Base-by-base conservation (phyloP, 176 grass and related monocot genomes). In the Oryza punctata region DNA sequence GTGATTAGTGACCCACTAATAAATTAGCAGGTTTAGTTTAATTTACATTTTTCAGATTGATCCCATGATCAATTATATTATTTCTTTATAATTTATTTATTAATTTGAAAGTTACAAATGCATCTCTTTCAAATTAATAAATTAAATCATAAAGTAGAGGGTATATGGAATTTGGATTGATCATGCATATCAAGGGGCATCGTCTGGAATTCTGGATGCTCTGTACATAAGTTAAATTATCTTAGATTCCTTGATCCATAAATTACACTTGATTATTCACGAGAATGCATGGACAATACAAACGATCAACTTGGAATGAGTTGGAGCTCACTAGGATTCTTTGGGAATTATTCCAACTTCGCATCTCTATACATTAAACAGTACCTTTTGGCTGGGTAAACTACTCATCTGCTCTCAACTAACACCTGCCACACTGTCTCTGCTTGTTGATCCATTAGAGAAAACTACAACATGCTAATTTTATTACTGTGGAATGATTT, bases 301-400 rank as follows among this genome's bases (percentile, higher is more conserved):
- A 24, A 78, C 3, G 47, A 38, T 61, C 50, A 47, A 78, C 66
- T 63, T 78, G 75, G 83, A 78, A 64, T 72, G 65, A 85, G 52
- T 78, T 78, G 66, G 65, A 27, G 52, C 57, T 88, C 80, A 88
- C 54, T 88, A 64, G 67, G 86, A 78, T 88, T 78, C 86, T 72
- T 83, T 83, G 10, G 30, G 57, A 88, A 72, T 72, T 78, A 27
- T 65, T 73, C 13, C 44, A 76, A 3, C 47, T 69, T 76, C 38
- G 70, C 45, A 75, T 32, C 70, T 47, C 63, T 70, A 13, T 35
- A 35, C 6, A 35, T 46, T 52, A 54, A 76, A 77, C 5, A 21
- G 73, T 77, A 82, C 38, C 32, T 24, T 65, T 76, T 47, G 19
- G 12, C 16, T 38, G 16, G 70, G 52, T 88, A 88, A 78, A 78